Conservation (phyloP, 768 basidiomycete species). For the Lactarius evosmus region DNA sequence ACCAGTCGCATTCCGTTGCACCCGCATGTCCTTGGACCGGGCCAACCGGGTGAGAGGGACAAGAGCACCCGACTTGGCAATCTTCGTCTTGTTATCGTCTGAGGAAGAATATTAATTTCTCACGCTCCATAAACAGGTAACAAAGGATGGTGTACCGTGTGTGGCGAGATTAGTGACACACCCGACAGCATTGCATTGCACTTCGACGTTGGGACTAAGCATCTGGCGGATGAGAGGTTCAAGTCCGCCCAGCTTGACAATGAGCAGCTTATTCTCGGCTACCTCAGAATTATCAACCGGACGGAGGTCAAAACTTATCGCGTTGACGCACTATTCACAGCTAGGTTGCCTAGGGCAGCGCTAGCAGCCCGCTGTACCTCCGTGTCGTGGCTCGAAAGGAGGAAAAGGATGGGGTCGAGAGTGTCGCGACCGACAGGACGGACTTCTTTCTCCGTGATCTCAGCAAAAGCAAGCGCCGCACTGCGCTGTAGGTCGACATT, state of each 20-base stretch:
- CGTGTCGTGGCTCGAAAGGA: slow-evolving; percentile 95
- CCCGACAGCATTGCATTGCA: slow-evolving; percentile 99
- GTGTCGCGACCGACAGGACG: slow-evolving; percentile 95
- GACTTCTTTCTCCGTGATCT: slow-evolving; percentile 99
- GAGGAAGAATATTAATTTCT: slow-evolving; percentile 17
- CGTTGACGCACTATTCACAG: slow-evolving; percentile 83
- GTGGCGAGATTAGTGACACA: slow-evolving; percentile 99
- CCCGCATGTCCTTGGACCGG: slow-evolving; percentile 98
- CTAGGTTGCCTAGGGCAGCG: slow-evolving; percentile 95
- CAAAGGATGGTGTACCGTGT: slow-evolving; percentile 61
- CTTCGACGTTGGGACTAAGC: slow-evolving; percentile 98
- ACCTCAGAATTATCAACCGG: slow-evolving; percentile 17
- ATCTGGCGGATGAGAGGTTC: slow-evolving; percentile 98
- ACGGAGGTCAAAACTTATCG: not conserved
- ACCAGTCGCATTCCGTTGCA: slow-evolving; percentile 97
- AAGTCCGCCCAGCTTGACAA: slow-evolving; percentile 95
- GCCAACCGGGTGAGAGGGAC: slow-evolving; percentile 95
- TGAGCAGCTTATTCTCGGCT: slow-evolving; percentile 99
- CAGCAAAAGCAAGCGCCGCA: slow-evolving; percentile 96
- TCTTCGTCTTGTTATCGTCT: slow-evolving; percentile 99
- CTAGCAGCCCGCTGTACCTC: slow-evolving; percentile 98
- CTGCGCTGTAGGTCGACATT: slow-evolving; percentile 98
- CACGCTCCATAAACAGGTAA: not conserved
- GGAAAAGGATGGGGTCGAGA: slow-evolving; percentile 95
- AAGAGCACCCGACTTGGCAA: slow-evolving; percentile 98